A percentile compares a stretch with the other conserved stretches of the same genome.
These are phyloP conservation scores for Solanum stenotomum DNA, from an alignment of 257 asterid species.

Conservation along the genomic window DNA sequence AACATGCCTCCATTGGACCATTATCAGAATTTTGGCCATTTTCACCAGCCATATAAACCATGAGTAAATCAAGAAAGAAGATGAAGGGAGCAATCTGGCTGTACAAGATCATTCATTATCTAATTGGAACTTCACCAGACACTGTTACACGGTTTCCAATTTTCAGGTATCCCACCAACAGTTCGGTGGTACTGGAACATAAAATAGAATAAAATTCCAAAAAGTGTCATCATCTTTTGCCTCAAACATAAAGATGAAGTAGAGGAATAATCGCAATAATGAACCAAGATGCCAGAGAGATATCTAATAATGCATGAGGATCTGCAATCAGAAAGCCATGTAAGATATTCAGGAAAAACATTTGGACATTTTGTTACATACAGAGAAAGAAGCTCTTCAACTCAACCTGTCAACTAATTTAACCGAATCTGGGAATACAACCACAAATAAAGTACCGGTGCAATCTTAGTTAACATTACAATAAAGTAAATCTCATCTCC, in stretches of 20 bases:
- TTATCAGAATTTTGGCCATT: not conserved
- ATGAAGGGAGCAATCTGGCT: not conserved
- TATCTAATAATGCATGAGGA: not conserved
- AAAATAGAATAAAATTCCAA: not conserved
- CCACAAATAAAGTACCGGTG: not conserved
- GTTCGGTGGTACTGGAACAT: not conserved
- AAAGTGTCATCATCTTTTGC: not conserved
- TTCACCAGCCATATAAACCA: not conserved
- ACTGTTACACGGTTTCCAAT: not conserved
- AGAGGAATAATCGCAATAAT: not conserved
- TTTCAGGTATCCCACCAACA: not conserved
- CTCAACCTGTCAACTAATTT: not conserved
- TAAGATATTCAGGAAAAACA: not conserved
- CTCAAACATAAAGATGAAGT: not conserved
- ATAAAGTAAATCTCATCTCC: not conserved
- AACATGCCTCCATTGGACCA: not conserved
- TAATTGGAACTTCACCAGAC: not conserved
- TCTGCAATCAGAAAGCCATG: not conserved
- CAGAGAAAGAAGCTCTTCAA: not conserved
- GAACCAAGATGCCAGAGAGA: not conserved
- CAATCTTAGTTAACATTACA: not conserved
- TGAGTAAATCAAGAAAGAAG: not conserved
- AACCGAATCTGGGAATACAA: no score
- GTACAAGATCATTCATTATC: not conserved
- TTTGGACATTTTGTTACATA: not conserved